These are phyloP conservation scores for Casuarina cunninghamiana DNA, from an alignment of 306 rosid species.

Conservation along the genomic window DNA sequence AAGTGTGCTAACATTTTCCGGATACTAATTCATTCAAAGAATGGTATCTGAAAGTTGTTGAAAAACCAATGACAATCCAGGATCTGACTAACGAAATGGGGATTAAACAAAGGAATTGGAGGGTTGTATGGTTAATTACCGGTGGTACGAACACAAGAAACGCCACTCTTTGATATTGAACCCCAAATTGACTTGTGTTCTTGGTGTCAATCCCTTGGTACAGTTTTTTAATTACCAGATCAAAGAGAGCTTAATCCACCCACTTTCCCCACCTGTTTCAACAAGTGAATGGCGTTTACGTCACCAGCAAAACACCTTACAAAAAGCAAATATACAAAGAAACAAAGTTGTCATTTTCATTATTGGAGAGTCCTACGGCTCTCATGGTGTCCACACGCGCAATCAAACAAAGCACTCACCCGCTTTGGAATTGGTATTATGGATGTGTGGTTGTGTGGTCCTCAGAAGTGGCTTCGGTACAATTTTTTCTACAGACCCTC, in stretches of 20 bases:
- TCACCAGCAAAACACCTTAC: conserved; percentile 1
- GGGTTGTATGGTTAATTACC: too few relatives aligned
- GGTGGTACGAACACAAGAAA: too few relatives aligned
- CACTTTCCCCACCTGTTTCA: not conserved
- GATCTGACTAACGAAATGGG: too few relatives aligned
- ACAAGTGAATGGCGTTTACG: not conserved
- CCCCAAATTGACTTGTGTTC: not conserved
- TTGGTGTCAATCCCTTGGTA: not conserved
- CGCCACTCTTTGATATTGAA: too few relatives aligned
- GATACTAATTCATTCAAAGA: too few relatives aligned
- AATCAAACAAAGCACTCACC: conserved; percentile 13
- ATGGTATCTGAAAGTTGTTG: too few relatives aligned
- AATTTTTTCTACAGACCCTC: not conserved
- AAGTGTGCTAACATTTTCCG: too few relatives aligned
- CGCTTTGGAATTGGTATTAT: not conserved
- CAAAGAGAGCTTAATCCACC: not conserved
- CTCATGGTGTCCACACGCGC: not conserved
- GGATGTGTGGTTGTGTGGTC: not conserved
- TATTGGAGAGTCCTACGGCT: conserved; percentile 1
- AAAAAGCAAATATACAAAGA: not conserved
- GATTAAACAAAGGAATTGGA: too few relatives aligned
- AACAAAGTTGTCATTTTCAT: not conserved
- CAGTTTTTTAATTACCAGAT: not conserved
- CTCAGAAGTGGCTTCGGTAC: conserved; percentile 2
- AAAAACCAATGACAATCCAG: too few relatives aligned